Base-by-base conservation (phyloP, 768 basidiomycete genomes). In the Grammothele lineata region DNA sequence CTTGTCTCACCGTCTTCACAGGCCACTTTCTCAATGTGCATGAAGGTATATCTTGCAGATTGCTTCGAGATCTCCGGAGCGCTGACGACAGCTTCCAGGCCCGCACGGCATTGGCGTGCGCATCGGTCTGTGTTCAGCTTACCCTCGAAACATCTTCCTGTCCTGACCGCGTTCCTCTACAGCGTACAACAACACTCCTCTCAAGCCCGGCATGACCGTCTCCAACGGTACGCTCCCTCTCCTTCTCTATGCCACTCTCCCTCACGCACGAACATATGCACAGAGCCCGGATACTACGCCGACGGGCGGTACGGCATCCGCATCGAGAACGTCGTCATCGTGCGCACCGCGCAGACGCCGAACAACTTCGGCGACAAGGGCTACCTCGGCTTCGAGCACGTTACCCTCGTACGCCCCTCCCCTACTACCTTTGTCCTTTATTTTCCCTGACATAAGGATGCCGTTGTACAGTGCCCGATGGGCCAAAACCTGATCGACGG, bases 11-110 rank as follows among this genome's bases (percentile, higher is more conserved):
- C 7, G 12, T 18, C 10, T 6, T 44, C 32, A 9, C 17, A 62
- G 61, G 95, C 0, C 85, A 89, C 55, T 98, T 87, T 70, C 67
- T 98, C 44, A 96, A 96, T 51, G 94, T 97, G 0, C 94, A 97
- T 58, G 93, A 98, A 75, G 73, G 71, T 70, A 50, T 27, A n/a
- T n/a, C n/a, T n/a, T n/a, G n/a, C n/a, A n/a, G n/a, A n/a, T n/a
- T n/a, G n/a, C n/a, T n/a, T n/a, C n/a, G n/a, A n/a, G n/a, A n/a
- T n/a, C n/a, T n/a, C n/a, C n/a, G n/a, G n/a, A n/a, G n/a, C n/a
- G n/a, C n/a, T n/a, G n/a, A n/a, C n/a, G n/a, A n/a, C n/a, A n/a
- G n/a, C n/a, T 5, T 42, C 33, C 40, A 73, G 77, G 80, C 3
- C 81, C 81, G 3, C 81, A 85, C 26, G 80, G 80, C 5, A 80